Conservation (phyloP, 2,329 filamentous ascomycete species). For the Cladosporium sp. region DNA sequence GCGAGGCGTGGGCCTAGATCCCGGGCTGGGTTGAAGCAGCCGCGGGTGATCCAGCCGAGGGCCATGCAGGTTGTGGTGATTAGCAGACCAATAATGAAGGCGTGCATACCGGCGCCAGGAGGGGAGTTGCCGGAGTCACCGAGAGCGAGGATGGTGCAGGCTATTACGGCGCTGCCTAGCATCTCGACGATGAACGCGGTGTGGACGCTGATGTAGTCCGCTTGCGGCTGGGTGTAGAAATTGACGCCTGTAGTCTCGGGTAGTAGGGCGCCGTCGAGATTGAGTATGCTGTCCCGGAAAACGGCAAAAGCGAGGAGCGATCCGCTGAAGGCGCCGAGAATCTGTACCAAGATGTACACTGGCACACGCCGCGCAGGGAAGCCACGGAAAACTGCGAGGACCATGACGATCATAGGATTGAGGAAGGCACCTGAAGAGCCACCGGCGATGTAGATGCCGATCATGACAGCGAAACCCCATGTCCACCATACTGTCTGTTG, state of each 20-base stretch:
- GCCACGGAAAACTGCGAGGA: slow-evolving; percentile 49
- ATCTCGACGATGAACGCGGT: slow-evolving; percentile 53
- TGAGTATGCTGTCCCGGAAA: slow-evolving; percentile 43
- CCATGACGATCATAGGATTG: slow-evolving; percentile 51
- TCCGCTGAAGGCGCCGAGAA: slow-evolving; percentile 56
- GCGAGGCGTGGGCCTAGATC: slow-evolving; percentile 56
- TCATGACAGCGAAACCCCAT: slow-evolving; percentile 60
- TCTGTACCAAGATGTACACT: slow-evolving; percentile 55
- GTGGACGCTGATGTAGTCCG: slow-evolving; percentile 28
- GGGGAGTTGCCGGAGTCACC: slow-evolving; percentile 35
- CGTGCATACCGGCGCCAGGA: slow-evolving; percentile 54
- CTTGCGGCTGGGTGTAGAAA: slow-evolving; percentile 35
- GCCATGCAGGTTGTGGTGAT: slow-evolving; percentile 42
- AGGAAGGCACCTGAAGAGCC: slow-evolving; percentile 52
- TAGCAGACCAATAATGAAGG: slow-evolving; percentile 52
- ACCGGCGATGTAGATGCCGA: slow-evolving; percentile 45
- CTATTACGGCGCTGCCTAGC: slow-evolving; percentile 39
- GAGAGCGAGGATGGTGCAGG: slow-evolving; percentile 45
- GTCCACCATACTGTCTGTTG: slow-evolving; percentile 36
- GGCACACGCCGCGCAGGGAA: slow-evolving; percentile 56
- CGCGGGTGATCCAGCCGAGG: slow-evolving; percentile 52
- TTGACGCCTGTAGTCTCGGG: slow-evolving; percentile 29
- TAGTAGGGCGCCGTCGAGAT: slow-evolving; percentile 43
- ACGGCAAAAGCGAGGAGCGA: slow-evolving; percentile 50
- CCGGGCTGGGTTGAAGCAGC: slow-evolving; percentile 52